Evolutionary conservation across 352 stramenopile genomes (phyloP).

Genomic region (Phytopythium aichiense): DNA sequence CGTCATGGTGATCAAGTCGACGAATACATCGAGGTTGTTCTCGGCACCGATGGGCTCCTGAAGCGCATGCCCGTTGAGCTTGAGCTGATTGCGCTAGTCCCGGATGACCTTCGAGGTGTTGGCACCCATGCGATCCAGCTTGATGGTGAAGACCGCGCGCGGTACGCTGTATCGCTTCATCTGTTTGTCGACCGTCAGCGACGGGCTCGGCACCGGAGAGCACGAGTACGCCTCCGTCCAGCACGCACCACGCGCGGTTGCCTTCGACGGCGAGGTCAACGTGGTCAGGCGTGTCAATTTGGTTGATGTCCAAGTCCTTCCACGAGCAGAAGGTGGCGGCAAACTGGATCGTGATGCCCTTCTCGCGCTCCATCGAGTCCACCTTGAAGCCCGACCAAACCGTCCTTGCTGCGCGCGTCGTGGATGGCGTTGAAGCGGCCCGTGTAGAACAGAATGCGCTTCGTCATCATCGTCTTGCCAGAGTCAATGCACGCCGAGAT

Average conservation of each 20-base stretch:
- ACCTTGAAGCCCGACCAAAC: slow-evolving; percentile 96
- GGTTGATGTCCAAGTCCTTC: slow-evolving; percentile 98
- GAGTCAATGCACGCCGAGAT: slow-evolving; percentile 97
- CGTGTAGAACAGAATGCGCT: slow-evolving; percentile 99
- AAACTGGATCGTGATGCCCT: slow-evolving; percentile 99
- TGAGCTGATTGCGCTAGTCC: slow-evolving; percentile 94
- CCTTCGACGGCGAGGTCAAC: slow-evolving; percentile 99
- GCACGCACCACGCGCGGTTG: slow-evolving; percentile 95
- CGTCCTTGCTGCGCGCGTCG: slow-evolving; percentile 96
- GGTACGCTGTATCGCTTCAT: slow-evolving; percentile 99
- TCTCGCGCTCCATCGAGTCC: slow-evolving; percentile 99
- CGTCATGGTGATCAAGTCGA: slow-evolving; percentile 95
- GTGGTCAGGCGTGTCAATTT: slow-evolving; percentile 99
- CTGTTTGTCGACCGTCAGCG: slow-evolving; percentile 98
- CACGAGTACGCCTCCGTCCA: slow-evolving; percentile 97
- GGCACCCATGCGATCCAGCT: slow-evolving; percentile 96
- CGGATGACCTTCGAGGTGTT: slow-evolving; percentile 95
- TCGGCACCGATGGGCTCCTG: slow-evolving; percentile 98
- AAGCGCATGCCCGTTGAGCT: slow-evolving; percentile 95
- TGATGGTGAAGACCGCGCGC: slow-evolving; percentile 99
- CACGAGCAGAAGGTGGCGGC: slow-evolving; percentile 96
- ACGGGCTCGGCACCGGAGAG: slow-evolving; percentile 95
- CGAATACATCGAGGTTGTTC: slow-evolving; percentile 91
- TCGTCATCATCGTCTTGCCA: slow-evolving; percentile 99
- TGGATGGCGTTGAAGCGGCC: slow-evolving; percentile 97